Percentiles rank a stretch among this genome's conserved stretches.
These are phyloP conservation scores for Penicillium macrosclerotiorum DNA, from an alignment of 495 filamentous ascomycete species.

Conservation along the genomic window DNA sequence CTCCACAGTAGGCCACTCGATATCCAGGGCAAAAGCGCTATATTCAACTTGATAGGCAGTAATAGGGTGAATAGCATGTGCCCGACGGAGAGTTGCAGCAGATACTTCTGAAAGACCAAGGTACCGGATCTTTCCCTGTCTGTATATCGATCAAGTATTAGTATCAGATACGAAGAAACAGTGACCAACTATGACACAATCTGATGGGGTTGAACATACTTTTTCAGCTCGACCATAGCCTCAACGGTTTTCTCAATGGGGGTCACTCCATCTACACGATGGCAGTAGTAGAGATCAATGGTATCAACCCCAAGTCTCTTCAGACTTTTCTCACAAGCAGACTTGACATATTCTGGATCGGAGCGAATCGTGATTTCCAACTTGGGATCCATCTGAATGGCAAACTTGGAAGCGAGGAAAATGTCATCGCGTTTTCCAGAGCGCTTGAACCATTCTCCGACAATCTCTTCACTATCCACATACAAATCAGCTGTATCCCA, in stretches of 20 bases:
- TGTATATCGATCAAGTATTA: too few relatives aligned
- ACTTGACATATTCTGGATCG: slow-evolving; percentile 52
- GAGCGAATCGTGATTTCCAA: slow-evolving; percentile 32
- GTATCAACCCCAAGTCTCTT: slow-evolving; percentile 48
- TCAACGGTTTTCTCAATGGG: slow-evolving; percentile 62
- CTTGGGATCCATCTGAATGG: slow-evolving; percentile 13
- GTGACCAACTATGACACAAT: not conserved
- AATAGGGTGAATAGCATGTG: slow-evolving; percentile 58
- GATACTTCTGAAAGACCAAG: slow-evolving; percentile 57
- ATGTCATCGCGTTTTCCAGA: slow-evolving; percentile 56
- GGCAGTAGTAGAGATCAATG: slow-evolving; percentile 62
- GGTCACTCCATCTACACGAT: slow-evolving; percentile 34
- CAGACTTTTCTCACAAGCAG: slow-evolving; percentile 51
- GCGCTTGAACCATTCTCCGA: slow-evolving; percentile 57
- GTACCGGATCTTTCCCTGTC: slow-evolving; percentile 55
- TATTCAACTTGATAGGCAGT: slow-evolving; percentile 66
- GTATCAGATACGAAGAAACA: too few relatives aligned
- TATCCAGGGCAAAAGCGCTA: slow-evolving; percentile 56
- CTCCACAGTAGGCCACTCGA: slow-evolving; percentile 47
- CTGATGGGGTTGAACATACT: slow-evolving; percentile 20
- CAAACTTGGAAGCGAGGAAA: slow-evolving; percentile 60
- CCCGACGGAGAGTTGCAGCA: slow-evolving; percentile 58
- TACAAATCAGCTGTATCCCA: slow-evolving; percentile 61
- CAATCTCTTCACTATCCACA: slow-evolving; percentile 42
- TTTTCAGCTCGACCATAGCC: slow-evolving; percentile 53